Conservation (phyloP, 2,329 filamentous ascomycete genomes). For the Alternaria novae-zelandiae region DNA sequence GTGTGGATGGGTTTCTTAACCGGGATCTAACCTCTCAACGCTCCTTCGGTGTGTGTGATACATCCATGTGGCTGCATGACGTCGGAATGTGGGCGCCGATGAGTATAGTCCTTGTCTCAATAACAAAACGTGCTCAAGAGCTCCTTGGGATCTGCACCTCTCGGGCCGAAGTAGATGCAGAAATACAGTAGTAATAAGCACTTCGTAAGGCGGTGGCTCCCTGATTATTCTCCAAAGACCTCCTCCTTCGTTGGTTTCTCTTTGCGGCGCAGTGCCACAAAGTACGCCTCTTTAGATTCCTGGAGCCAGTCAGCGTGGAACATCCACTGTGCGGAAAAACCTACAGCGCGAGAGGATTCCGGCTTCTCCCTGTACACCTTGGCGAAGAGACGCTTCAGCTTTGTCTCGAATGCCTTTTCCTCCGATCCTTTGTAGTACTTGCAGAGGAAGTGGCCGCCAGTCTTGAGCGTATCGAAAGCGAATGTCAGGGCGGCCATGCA, state of each 20-base stretch:
- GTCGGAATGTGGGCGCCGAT: not conserved
- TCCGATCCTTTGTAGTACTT: slow-evolving; percentile 96
- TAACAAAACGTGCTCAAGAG: not conserved
- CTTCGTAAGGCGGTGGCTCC: not conserved
- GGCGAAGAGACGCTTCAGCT: slow-evolving; percentile 76
- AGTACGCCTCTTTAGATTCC: slow-evolving; percentile 87
- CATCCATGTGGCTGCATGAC: slow-evolving; percentile 25
- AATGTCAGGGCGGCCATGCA: slow-evolving; percentile 86
- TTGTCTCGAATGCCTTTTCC: slow-evolving; percentile 78
- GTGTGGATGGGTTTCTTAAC: slow-evolving; percentile 8
- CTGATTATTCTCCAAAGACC: slow-evolving; percentile 48
- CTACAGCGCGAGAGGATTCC: slow-evolving; percentile 83
- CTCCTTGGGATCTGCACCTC: not conserved
- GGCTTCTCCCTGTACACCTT: slow-evolving; percentile 90
- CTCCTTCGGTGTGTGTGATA: slow-evolving; percentile 16
- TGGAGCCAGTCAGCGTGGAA: slow-evolving; percentile 43
- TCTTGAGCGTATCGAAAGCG: slow-evolving; percentile 79
- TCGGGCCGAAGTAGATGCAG: slow-evolving; percentile 7
- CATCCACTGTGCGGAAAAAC: not conserved
- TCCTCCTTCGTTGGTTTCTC: slow-evolving; percentile 54
- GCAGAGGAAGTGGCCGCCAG: slow-evolving; percentile 90
- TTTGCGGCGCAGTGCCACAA: slow-evolving; percentile 79
- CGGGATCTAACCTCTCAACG: slow-evolving; percentile 16
- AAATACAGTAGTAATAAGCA: not conserved
- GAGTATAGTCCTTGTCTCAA: not conserved